Evolutionary conservation across 345 rosid species (phyloP), one percentile per base, ranked within the genome.

Genomic region (Aquilaria yunnanensis): DNA sequence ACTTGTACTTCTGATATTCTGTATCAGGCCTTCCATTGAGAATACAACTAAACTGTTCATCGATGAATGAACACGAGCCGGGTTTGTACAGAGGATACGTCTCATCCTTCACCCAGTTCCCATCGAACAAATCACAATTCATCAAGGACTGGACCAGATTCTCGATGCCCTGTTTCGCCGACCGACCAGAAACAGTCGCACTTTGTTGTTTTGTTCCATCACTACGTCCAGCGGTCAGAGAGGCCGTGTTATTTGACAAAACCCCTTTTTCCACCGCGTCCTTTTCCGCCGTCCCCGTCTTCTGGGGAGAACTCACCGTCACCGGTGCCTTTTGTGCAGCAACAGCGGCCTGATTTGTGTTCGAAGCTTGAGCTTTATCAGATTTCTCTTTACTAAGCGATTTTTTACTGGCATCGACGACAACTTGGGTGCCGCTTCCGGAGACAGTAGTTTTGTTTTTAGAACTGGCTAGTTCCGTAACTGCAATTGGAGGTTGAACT

Each of bases 11-110:
- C 69, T 79, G 91, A 63, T 63, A 94, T 12, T 77, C 83, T 32
- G 56, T 77, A 68, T 94, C 99, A 5, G 91, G 88, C 75, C 97
- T 81, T 16, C 97, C 96, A 51, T 94, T 94, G 53, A 41, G 54
- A 43, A 90, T 60, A 65, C 99, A 94, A 14, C 81, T 81, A 66
- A 94, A 94, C 56, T 90, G 99, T 68, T 81, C 84, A 70, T 94
- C 99, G 14, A 94, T 82, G 9, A 85, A 56, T 13, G 86, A 82
- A 78, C 99, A 94, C 12, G 97, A 80, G 49, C 93, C 96, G 2
- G 93, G 88, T 60, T 84, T 83, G 80, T 94, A 94, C 11, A 94
- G 93, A 2, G 99, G 99, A 77, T 94, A 94, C 1, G 97, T 81
- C 63, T 88, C 83, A 65, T 94, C 99, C 73, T 32, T 80, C 51